phyloP scores from a whole-genome alignment of 306 rosid genomes.

The Heteromeles arbutifolia region DNA sequence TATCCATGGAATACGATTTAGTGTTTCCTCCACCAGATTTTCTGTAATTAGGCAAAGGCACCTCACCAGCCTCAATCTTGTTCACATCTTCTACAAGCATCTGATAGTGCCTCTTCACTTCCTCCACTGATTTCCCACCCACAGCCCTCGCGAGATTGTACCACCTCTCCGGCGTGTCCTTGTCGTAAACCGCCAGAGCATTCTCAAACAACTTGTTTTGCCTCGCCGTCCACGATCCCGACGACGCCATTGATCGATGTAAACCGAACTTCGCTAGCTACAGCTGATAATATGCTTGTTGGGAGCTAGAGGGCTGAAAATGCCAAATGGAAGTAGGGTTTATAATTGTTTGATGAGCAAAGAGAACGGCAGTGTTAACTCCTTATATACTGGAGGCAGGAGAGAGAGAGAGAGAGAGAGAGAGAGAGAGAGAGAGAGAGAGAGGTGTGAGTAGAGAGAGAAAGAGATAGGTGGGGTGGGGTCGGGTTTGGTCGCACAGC shows the following conservation, averaged over 20 bases:
- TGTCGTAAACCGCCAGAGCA: slow-evolving; percentile 53
- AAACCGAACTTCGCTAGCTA: neutral
- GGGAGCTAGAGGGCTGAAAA: neutral
- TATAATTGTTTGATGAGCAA: slow-evolving; percentile 16
- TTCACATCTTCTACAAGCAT: slow-evolving; percentile 57
- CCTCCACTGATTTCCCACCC: slow-evolving; percentile 73
- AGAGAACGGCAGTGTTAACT: slow-evolving; percentile 15
- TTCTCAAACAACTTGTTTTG: slow-evolving; percentile 77
- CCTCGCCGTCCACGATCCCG: slow-evolving; percentile 59
- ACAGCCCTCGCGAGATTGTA: slow-evolving; percentile 61
- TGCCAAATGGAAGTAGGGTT: neutral
- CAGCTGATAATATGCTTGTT: neutral
- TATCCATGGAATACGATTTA: slow-evolving; percentile 33
- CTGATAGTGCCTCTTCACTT: slow-evolving; percentile 62
- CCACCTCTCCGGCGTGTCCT: slow-evolving; percentile 68
- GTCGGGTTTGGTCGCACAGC: slow-evolving; percentile 4
- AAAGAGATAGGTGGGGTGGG: neutral
- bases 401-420: neutral
- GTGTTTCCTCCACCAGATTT: slow-evolving; percentile 11
- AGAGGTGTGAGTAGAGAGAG: neutral
- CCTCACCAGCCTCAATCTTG: slow-evolving; percentile 54
- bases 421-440: neutral
- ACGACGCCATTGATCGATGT: slow-evolving; percentile 17
- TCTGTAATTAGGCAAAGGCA: slow-evolving; percentile 63
- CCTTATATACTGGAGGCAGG: slow-evolving; percentile 33